Conservation (phyloP, 2,329 filamentous ascomycete species). For the Raffaelea ambrosiae region DNA sequence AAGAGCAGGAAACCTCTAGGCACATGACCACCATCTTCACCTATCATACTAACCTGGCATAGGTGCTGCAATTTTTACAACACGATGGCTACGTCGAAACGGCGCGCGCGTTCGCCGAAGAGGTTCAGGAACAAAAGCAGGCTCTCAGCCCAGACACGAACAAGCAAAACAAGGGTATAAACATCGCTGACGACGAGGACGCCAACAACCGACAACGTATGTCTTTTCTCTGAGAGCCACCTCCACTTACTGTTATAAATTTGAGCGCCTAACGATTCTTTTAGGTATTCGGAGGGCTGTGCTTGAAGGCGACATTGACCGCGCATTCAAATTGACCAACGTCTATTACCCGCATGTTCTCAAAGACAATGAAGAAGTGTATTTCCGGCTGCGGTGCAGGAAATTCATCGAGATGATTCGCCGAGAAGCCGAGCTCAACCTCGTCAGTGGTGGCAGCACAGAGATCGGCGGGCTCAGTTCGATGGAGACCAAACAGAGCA, state of each 20-base stretch:
- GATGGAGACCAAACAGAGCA: conserved; percentile 1
- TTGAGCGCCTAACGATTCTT: neutral
- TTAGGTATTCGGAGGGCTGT: conserved; percentile 79
- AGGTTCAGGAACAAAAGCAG: conserved; percentile 65
- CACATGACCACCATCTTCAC: no score
- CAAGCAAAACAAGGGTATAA: conserved; percentile 47
- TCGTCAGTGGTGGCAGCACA: conserved; percentile 33
- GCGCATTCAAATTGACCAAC: conserved; percentile 73
- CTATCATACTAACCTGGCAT: no score
- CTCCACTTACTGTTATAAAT: neutral
- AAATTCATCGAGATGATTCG: conserved; percentile 96
- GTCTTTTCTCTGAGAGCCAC: conserved; percentile 25
- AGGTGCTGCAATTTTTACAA: conserved; percentile 75
- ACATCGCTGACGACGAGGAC: conserved; percentile 73
- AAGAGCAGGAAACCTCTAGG: no score
- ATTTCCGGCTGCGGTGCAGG: conserved; percentile 79
- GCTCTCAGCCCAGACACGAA: conserved; percentile 54
- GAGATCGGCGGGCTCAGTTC: conserved; percentile 23
- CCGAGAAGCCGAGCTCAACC: conserved; percentile 56
- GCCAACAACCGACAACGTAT: conserved; percentile 78
- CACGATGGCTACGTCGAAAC: conserved; percentile 96
- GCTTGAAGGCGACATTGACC: conserved; percentile 85
- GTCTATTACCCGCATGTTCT: conserved; percentile 75
- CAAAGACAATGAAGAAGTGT: conserved; percentile 69
- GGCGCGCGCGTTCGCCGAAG: conserved; percentile 76